Base-by-base conservation (phyloP, 2,329 filamentous ascomycete genomes). In the Coleophoma crateriformis region DNA sequence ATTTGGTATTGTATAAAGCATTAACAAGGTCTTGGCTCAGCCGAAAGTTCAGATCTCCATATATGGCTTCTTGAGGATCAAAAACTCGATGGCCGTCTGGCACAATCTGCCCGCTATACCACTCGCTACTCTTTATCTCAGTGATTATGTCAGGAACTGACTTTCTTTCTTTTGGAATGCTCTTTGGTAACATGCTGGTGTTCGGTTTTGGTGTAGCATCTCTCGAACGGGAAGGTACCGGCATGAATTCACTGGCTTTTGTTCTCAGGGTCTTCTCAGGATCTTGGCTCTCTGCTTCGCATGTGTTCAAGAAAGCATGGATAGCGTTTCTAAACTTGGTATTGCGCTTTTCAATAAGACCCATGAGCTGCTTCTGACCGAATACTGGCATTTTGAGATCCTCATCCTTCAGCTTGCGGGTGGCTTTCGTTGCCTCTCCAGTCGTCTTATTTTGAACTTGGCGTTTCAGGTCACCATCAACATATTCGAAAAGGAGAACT, bases 1-100 rank as follows among this genome's bases (percentile, higher is more conserved):
- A 84, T 58, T 87, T 88, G 8, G 89, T 88, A 58, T 97, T 97
- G 71, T 95, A 99, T 1, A 99, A 69, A 1, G 94, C 92, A 65
- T 99, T 96, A n/a, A 99, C 91, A 45, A 99, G 71, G 55, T 88
- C 81, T 64, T 99, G 94, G 47, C 90, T 96, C 7, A 99, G 76
- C 15, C 86, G 73, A 62, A 97, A 99, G 27, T 87, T 79, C 45
- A 99, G 75, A 39, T 95, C 87, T 1, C 90, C 91, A 60, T 88
- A 90, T 0, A 91, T 78, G 0, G 92, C 76, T 56, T 85, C 81
- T 61, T 96, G 91, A 2, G 88, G 81, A 57, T 95, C 90, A 61
- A 96, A 95, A 0, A 95, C 88, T 33, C 91, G 81, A 70, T 96
- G 90, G 0, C 94, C 94, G 58, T 95, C 88, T 0, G 91, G 90